Evolutionary conservation across 768 basidiomycete species (phyloP), one percentile per base, ranked within the genome.

Genomic region (Dacryopinax primogenitus): DNA sequence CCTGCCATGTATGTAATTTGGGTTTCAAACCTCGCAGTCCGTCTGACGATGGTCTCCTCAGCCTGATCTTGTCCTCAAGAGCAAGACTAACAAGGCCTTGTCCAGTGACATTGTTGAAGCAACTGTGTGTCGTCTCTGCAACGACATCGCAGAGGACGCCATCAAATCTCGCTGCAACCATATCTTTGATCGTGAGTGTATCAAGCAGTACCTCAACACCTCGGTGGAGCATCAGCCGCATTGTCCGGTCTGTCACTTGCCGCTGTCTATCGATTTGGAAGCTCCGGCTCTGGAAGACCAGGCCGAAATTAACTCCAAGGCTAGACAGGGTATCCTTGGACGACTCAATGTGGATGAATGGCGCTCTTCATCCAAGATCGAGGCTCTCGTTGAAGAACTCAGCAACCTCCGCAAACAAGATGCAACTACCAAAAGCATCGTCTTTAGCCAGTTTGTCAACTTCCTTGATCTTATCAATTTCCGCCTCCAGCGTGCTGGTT

Each of bases 281-380:
- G 92, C 87, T 11, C 90, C 92, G 28, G 88, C 94, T 0, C 76
- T 98, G 21, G 95, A 97, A 72, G 72, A 92, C 7, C 88, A 88
- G 66, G 85, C 87, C 69, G 79, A 76, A 12, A 76, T 76, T 33
- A 66, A 68, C 21, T 66, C 68, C 16, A 74, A 76, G 63, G 77
- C 76, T 1, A 84, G 90, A 37, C 96, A 99, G 74, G 96, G 96
- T 39, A 97, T 99, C 62, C 82, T 99, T 15, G 91, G 91, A 30
- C 84, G 94, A 11, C 79, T 99, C 26, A 84, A 98, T 72, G 77
- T 97, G 18, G 84, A 90, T 69, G 86, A 84, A 51, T 96, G 92
- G 92, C 83, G 92, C 61, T 95, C 92, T 1, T 94, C 91, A n/a
- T 86, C 92, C 3, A 99, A 98, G 79, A 91, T 98, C 44, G 96